A percentile compares a stretch with the other conserved stretches of the same genome.
These are phyloP conservation scores for Globisporangium spinosum DNA, from an alignment of 352 stramenopile genomes.

Conservation along the genomic window DNA sequence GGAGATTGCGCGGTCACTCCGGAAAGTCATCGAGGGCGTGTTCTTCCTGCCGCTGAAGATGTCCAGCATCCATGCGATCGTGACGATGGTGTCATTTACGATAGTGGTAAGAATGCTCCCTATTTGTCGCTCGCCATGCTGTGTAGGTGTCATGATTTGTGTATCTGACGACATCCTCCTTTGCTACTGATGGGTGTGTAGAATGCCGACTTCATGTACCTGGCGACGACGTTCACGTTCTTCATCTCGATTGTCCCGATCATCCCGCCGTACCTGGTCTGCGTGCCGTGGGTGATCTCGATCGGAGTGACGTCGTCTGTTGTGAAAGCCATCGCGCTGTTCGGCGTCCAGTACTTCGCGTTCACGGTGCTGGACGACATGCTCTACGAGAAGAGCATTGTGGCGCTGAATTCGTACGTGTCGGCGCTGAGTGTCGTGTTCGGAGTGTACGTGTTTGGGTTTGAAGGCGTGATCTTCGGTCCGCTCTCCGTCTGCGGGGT, in stretches of 20 bases:
- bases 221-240: slow-evolving; percentile 82
- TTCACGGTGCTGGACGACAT: slow-evolving; percentile 86
- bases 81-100: slow-evolving; percentile 85
- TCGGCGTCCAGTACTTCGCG: slow-evolving; percentile 80
- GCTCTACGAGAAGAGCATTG: slow-evolving; percentile 87
- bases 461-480: slow-evolving; percentile 87
- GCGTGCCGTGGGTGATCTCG: slow-evolving; percentile 75
- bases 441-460: slow-evolving; percentile 84
- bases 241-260: slow-evolving; percentile 89
- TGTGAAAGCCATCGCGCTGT: slow-evolving; percentile 75
- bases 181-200: slow-evolving; percentile 17
- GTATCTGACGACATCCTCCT: background rate
- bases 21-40: slow-evolving; percentile 82
- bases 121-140: background rate
- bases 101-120: slow-evolving; percentile 55
- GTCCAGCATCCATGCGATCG: slow-evolving; percentile 82
- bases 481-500: slow-evolving; percentile 80
- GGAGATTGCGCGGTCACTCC: slow-evolving; percentile 61
- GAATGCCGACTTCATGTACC: slow-evolving; percentile 85
- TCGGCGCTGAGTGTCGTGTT: slow-evolving; percentile 85
- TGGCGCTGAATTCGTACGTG: slow-evolving; percentile 83
- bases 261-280: slow-evolving; percentile 84
- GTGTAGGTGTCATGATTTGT: background rate
- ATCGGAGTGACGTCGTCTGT: slow-evolving; percentile 79
- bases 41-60: slow-evolving; percentile 89